Evolutionary conservation across 305 asterid species (phyloP).

Genomic region (Petunia hybrid): DNA sequence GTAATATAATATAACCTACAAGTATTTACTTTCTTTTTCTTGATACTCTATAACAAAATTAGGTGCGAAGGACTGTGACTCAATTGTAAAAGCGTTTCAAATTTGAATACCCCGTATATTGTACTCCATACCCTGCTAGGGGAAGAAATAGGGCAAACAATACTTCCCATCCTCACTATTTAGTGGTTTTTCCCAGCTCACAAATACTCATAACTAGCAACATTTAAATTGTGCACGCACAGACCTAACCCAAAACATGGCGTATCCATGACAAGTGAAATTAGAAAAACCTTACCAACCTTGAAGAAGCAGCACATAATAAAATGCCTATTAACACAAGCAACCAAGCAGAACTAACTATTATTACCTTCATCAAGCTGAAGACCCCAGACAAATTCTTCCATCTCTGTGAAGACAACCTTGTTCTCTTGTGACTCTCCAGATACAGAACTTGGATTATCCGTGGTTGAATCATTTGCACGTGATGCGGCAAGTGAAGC

Average conservation of each 20-base stretch:
- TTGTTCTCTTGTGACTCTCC: constrained; percentile 76
- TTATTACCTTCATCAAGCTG: constrained; percentile 86
- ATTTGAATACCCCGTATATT: not conserved
- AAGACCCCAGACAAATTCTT: constrained; percentile 95
- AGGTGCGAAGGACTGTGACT: not conserved
- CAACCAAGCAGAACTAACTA: not conserved
- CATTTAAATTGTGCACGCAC: constrained; percentile 14
- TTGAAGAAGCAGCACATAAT: constrained; percentile 14
- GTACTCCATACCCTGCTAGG: not conserved
- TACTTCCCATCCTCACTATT: not conserved
- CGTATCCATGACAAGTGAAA: not conserved
- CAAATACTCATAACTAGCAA: not conserved
- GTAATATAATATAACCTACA: not conserved
- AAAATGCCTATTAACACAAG: constrained; percentile 8
- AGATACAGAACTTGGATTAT: constrained; percentile 48
- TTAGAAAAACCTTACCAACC: constrained; percentile 15
- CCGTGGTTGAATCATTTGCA: constrained; percentile 48
- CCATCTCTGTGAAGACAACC: constrained; percentile 96
- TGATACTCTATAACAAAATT: not conserved
- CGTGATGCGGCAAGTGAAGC: constrained; percentile 58
- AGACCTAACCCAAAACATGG: constrained; percentile 23
- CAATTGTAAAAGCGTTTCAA: not conserved
- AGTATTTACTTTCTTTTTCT: not conserved
- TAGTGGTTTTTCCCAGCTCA: constrained; percentile 19
- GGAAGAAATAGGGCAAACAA: not conserved